Evolutionary conservation across 768 basidiomycete species (phyloP), one percentile per base, ranked within the genome.

Genomic region (Lentinula sp.): DNA sequence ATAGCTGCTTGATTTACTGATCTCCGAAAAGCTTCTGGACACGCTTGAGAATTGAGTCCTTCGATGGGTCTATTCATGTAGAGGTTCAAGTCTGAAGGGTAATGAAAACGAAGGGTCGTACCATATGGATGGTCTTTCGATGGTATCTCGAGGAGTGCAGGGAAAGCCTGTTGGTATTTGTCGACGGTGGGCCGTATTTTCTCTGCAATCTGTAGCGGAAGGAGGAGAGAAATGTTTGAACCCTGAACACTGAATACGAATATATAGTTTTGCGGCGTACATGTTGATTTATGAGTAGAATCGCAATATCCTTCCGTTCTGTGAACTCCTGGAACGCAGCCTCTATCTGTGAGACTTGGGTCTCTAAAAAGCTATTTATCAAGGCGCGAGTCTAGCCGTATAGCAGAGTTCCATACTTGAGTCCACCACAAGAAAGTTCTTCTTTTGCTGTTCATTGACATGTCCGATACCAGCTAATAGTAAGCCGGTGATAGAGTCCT

Each of bases 121-220:
- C 96, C 95, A 68, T 98, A 98, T 39, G 96, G 96, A 74, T 97
- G 95, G 70, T 98, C 96, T 73, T 98, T 98, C 59, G 93, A 95
- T 28, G 97, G 97, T 63, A 99, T 98, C 75, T 99, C 97, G 15
- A 99, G 84, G 43, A 99, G 76, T 0, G 97, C 94, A 21, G 97
- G 97, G 78, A 99, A 99, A 0, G 96, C 87, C 73, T 95, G 91
- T 65, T 93, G 87, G 73, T 99, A 99, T 68, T 87, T 87, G 75
- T 99, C 97, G 11, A 99, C 93, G 1, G 91, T 86, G 0, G 93
- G 93, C 40, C 97, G 80, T 64, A 99, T 99, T 80, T 91, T 93
- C 79, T 98, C 97, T 62, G 97, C 97, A 68, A 98, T 81, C 97
- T 98, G 70, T 8, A 63, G 63, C 37, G 11, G n/a, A 43, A 40